Conservation (phyloP, 1,284 basidiomycete genomes). For the Phlebopus sp. region DNA sequence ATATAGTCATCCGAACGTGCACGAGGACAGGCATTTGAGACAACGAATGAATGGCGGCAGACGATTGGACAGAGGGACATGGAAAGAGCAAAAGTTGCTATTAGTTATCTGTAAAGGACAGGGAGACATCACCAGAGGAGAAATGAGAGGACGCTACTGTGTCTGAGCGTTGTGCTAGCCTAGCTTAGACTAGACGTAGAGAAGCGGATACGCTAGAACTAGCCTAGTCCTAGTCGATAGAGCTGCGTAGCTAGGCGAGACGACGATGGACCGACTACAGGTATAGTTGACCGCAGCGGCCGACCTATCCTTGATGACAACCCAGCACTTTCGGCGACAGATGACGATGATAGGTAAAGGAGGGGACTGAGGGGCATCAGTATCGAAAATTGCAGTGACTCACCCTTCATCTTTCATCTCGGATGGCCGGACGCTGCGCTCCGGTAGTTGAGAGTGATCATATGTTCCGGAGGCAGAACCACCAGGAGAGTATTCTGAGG, state of each 20-base stretch:
- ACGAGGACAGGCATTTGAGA: conserved; percentile 24
- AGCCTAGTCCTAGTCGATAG: conserved; percentile 60
- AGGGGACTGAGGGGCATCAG: conserved; percentile 13
- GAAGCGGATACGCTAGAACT: conserved; percentile 62
- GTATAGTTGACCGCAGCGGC: conserved; percentile 8
- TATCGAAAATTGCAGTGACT: conserved; percentile 39
- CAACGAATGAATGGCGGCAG: conserved; percentile 35
- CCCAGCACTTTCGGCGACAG: conserved; percentile 30
- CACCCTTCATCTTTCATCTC: conserved; percentile 99
- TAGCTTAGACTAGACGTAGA: conserved; percentile 66
- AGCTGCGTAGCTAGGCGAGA: conserved; percentile 38
- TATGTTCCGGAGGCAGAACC: conserved; percentile 33
- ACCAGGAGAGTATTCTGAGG: conserved; percentile 47
- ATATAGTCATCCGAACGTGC: conserved; percentile 34
- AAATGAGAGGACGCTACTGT: conserved; percentile 72
- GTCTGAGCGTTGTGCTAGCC: conserved; percentile 54
- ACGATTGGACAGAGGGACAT: conserved; percentile 27
- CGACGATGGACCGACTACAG: conserved; percentile 54
- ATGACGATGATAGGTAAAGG: conserved; percentile 11
- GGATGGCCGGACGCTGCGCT: conserved; percentile 77
- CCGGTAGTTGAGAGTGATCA: conserved; percentile 46
- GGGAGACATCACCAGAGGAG: conserved; percentile 50
- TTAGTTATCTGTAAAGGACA: conserved; percentile 77
- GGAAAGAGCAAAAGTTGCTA: conserved; percentile 49
- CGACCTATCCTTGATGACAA: conserved; percentile 29